These are phyloP conservation scores for Mortierella sp. DNA, from an alignment of 371 early-diverging fungal genomes.

Conservation along the genomic window DNA sequence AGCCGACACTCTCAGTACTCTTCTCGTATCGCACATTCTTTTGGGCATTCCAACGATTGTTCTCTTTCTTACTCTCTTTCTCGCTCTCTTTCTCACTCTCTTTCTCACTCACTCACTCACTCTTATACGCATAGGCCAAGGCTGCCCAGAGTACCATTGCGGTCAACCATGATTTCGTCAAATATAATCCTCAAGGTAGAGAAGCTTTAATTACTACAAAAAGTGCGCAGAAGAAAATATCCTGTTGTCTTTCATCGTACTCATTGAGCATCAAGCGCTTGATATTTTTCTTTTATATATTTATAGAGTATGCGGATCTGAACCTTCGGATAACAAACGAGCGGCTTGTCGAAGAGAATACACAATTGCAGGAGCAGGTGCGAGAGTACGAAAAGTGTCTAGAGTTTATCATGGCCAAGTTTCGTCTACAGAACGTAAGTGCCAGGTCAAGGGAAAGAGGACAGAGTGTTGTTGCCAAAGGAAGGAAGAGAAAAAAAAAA, in stretches of 20 bases:
- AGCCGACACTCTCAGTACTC: not conserved
- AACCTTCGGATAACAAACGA: slow-evolving; percentile 46
- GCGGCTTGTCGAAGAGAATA: slow-evolving; percentile 41
- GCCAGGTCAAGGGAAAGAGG: not conserved
- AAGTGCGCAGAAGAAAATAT: not conserved
- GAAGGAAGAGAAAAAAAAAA: not conserved
- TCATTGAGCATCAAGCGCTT: not conserved
- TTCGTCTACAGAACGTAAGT: slow-evolving; percentile 47
- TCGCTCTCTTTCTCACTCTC: not conserved
- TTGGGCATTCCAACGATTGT: not conserved
- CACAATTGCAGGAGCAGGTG: slow-evolving; percentile 43
- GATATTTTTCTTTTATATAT: not conserved
- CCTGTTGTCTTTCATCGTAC: not conserved
- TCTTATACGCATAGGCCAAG: too few relatives aligned
- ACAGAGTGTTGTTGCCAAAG: not conserved
- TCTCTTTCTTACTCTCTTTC: not conserved
- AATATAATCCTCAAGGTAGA: slow-evolving; percentile 19
- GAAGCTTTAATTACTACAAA: too few relatives aligned
- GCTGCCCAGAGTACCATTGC: slow-evolving; percentile 16
- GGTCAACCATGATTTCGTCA: slow-evolving; percentile 11
- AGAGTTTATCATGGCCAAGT: slow-evolving; percentile 50
- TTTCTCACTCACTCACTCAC: too few relatives aligned
- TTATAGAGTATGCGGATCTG: slow-evolving; percentile 21
- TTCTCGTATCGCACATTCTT: not conserved
- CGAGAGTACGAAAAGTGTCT: slow-evolving; percentile 50